Evolutionary conservation across 1,139 yeast genomes (phyloP).

Genomic region (Protomyces inundatus): DNA sequence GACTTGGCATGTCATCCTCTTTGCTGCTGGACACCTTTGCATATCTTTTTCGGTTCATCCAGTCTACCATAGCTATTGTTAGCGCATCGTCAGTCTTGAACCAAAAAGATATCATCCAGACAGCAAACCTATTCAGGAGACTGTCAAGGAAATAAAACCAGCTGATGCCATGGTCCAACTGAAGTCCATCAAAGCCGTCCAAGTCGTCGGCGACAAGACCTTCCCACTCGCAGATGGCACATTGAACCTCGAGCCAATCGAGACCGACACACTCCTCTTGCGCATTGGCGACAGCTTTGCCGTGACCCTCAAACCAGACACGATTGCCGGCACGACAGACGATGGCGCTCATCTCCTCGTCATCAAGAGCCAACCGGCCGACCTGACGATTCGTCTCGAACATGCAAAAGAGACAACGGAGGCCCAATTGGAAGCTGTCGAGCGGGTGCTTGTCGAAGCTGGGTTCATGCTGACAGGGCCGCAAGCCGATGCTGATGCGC

Average conservation of each 20-base stretch:
- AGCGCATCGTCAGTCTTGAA: too few relatives aligned
- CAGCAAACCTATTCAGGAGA: too few relatives aligned
- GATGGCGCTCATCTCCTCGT: slow-evolving; percentile 14
- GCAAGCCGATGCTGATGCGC: slow-evolving; percentile 21
- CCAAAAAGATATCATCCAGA: too few relatives aligned
- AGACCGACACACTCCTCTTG: neutral
- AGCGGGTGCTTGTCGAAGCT: slow-evolving; percentile 7
- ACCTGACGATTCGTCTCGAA: neutral
- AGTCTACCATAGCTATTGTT: too few relatives aligned
- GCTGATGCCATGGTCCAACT: neutral
- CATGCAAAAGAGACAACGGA: neutral
- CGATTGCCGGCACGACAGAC: slow-evolving; percentile 21
- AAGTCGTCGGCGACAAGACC: slow-evolving; percentile 15
- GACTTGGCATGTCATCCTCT: neutral
- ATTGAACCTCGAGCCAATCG: slow-evolving; percentile 2
- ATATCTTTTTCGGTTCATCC: too few relatives aligned
- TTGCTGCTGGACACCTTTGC: too few relatives aligned
- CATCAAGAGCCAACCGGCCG: neutral
- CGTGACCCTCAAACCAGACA: slow-evolving; percentile 4
- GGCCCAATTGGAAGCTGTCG: slow-evolving; percentile 12
- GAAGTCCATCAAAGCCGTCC: neutral
- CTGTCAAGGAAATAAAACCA: neutral
- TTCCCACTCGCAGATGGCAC: slow-evolving; percentile 9
- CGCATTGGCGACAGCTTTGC: slow-evolving; percentile 8
- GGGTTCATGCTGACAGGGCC: slow-evolving; percentile 12